These are phyloP conservation scores for Digitaria exilis DNA, from an alignment of 202 grass and related monocot species.

Conservation along the genomic window DNA sequence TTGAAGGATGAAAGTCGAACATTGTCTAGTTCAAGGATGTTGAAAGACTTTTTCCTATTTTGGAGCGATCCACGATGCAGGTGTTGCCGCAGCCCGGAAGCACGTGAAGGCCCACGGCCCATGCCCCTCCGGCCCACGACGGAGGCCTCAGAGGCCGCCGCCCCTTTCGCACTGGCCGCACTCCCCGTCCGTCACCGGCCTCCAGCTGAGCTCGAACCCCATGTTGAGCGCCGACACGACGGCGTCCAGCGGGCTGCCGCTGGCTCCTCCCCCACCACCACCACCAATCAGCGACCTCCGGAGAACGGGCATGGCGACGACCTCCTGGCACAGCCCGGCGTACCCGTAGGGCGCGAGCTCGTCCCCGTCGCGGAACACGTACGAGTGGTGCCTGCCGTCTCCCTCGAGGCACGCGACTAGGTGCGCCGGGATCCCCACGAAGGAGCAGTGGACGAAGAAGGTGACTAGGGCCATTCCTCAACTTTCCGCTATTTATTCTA, in stretches of 20 bases:
- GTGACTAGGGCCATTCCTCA: too few relatives aligned
- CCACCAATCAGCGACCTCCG: constrained; percentile 41
- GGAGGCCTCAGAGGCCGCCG: constrained; percentile 48
- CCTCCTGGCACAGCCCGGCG: constrained; percentile 38
- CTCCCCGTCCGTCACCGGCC: constrained; percentile 14
- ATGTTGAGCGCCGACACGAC: constrained; percentile 45
- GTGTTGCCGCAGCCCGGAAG: constrained; percentile 10
- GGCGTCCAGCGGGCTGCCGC: constrained; percentile 29
- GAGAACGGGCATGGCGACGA: constrained; percentile 51
- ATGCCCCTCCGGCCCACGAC: not conserved
- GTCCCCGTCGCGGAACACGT: constrained; percentile 53
- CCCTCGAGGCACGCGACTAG: constrained; percentile 56
- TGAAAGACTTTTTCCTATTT: too few relatives aligned
- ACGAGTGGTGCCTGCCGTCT: constrained; percentile 50
- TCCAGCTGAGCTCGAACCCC: constrained; percentile 62
- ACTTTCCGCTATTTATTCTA: too few relatives aligned
- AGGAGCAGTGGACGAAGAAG: constrained; percentile 61
- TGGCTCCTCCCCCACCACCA: not conserved
- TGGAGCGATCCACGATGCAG: not conserved
- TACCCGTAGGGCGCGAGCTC: constrained; percentile 23
- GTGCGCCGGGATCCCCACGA: constrained; percentile 34
- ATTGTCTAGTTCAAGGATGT: too few relatives aligned
- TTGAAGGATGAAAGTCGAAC: too few relatives aligned
- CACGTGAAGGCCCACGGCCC: constrained; percentile 39
- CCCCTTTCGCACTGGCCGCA: constrained; percentile 45